Evolutionary conservation across 768 basidiomycete genomes (phyloP).

Genomic region (Solioccasus polychromus): DNA sequence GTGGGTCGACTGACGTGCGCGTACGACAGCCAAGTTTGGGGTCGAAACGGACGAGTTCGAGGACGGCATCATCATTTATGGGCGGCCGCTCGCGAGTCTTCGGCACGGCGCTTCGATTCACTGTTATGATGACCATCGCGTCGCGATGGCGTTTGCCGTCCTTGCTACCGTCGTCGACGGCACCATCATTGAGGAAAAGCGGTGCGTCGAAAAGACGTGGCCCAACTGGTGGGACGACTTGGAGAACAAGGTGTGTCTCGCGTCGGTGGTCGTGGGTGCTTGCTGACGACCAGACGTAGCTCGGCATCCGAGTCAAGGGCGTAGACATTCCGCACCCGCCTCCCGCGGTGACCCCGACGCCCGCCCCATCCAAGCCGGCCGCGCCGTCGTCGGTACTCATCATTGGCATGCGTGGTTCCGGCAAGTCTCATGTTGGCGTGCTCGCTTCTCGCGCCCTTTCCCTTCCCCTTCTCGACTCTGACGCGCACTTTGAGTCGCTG

Average conservation of each 20-base stretch:
- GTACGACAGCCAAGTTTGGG: conserved; percentile 90
- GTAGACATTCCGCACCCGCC: conserved; percentile 55
- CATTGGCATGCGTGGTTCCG: conserved; percentile 96
- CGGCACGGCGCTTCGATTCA: conserved; percentile 74
- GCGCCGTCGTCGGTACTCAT: conserved; percentile 64
- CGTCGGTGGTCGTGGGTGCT: conserved; percentile 5
- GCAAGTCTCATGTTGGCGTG: conserved; percentile 86
- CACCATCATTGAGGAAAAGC: conserved; percentile 90
- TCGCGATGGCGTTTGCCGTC: conserved; percentile 97
- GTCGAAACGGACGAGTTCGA: conserved; percentile 89
- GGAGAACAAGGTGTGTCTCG: conserved; percentile 91
- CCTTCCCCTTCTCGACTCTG: conserved; percentile 83
- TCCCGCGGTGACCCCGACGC: conserved; percentile 43
- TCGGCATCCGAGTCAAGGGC: conserved; percentile 85
- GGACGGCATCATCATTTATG: conserved; percentile 89
- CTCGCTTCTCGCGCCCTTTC: conserved; percentile 71
- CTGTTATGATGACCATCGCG: conserved; percentile 98
- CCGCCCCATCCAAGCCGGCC: conserved; percentile 21
- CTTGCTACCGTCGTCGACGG: conserved; percentile 68
- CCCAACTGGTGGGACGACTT: conserved; percentile 99
- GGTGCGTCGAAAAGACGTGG: conserved; percentile 99
- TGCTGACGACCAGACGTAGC: conserved; percentile 42
- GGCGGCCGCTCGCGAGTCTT: conserved; percentile 62
- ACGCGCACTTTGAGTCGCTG: conserved; percentile 68
- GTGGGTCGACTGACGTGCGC: background rate